Base-by-base conservation (phyloP, 2,329 filamentous ascomycete species). In the Alternaria sp. region DNA sequence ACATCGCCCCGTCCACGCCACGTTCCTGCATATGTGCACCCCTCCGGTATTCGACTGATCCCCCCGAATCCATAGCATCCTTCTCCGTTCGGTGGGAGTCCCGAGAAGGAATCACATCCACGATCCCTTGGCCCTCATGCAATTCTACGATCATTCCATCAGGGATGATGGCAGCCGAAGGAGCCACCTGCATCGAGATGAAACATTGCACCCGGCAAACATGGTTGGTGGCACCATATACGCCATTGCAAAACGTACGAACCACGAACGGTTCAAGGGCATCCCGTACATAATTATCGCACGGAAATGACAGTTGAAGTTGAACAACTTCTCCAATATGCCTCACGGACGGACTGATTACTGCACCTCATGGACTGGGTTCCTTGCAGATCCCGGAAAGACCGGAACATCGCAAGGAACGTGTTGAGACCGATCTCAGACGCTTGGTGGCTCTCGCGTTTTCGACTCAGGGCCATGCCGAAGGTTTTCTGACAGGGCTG, bases 11-110 rank as follows among this genome's bases (percentile, higher is more conserved):
- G 9, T 16, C 27, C 52, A 20, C 46, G 28, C 58, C 53, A 60
- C 32, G 53, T 60, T 57, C 54, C 54, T 60, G 54, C 58, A 60
- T 60, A 41, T 30, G 45, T 52, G 11, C 28, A 56, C n/a, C 41
- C 45, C 44, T 32, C 52, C 57, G 57, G 43, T 34, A 16, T 32
- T 43, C 44, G 44, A 46, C 51, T 56, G 38, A 56, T 56, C 57
- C 2, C 18, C 38, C 6, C 25, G 52, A 32, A 18, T 18, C 30
- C 57, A 34, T 14, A 36, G 46, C 45, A 34, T 32, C 44, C 52
- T 34, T 14, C 16, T 18, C 44, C 16, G 38, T 18, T 56, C 43
- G 36, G 50, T 30, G n/a, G 22, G 25, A 14, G 20, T 10, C 34
- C 22, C 40, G 40, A 60, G 54, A 28, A 30, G 52, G 45, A 27